Conservation (phyloP, 176 grass and related monocot species). For the Carex kokanica region DNA sequence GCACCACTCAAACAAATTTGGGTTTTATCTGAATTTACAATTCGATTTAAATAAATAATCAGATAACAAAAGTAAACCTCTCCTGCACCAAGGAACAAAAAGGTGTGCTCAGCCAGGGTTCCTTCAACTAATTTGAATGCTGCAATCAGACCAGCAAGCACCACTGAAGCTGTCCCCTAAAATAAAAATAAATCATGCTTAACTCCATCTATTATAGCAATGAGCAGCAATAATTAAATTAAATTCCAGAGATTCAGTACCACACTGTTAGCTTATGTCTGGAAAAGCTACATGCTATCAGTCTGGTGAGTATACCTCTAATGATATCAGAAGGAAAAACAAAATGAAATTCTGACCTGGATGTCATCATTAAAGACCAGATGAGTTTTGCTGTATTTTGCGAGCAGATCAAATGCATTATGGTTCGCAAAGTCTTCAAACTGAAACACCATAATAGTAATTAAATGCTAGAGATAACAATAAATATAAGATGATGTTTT, state of each 20-base stretch:
- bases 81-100: constrained; percentile 98
- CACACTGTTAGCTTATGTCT: background rate
- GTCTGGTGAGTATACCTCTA: constrained; percentile 1
- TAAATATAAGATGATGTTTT: constrained; percentile 2
- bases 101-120: constrained; percentile 90
- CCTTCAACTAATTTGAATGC: constrained; percentile 71
- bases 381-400: constrained; percentile 92
- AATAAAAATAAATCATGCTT: constrained; percentile 8
- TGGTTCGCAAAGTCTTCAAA: constrained; percentile 99
- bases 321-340: constrained; percentile 13
- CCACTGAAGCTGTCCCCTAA: constrained; percentile 98
- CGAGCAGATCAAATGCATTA: constrained; percentile 95
- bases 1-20: background rate
- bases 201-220: background rate
- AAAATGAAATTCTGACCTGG: constrained; percentile 50
- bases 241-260: background rate
- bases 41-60: background rate
- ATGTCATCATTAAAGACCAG: constrained; percentile 99
- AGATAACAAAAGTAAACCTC: constrained; percentile 54
- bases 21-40: background rate
- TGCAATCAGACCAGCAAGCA: constrained; percentile 88
- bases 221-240: background rate
- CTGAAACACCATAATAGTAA: constrained; percentile 40
- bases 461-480: constrained; percentile 22
- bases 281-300: background rate